Conservation (phyloP, 2,329 filamentous ascomycete species). For the Zalaria sp. region DNA sequence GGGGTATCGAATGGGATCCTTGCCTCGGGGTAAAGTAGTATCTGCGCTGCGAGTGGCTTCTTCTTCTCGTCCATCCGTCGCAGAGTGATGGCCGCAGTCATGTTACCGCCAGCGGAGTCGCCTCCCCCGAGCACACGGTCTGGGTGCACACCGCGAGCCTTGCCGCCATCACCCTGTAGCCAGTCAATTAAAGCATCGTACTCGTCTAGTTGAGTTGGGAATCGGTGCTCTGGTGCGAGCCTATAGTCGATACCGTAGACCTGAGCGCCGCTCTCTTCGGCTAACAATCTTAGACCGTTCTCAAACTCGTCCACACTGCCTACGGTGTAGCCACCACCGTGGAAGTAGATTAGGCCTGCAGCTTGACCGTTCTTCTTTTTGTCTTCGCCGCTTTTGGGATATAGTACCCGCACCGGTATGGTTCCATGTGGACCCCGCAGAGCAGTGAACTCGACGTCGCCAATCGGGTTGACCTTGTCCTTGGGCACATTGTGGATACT, state of each 20-base stretch:
- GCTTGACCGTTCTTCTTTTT: conserved; percentile 2
- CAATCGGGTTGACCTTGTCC: conserved; percentile 13
- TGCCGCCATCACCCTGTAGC: conserved; percentile 12
- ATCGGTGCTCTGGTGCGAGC: conserved; percentile 19
- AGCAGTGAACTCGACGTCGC: conserved; percentile 18
- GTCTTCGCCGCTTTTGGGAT: conserved; percentile 11
- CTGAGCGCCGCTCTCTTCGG: conserved; percentile 12
- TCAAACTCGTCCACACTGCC: conserved; percentile 25
- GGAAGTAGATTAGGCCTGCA: conserved; percentile 22
- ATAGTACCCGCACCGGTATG: conserved; percentile 20
- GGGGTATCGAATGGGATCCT: conserved; percentile 18
- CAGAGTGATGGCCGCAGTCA: conserved; percentile 19
- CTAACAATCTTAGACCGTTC: conserved; percentile 19
- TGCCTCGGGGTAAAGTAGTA: conserved; percentile 22
- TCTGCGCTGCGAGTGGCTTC: conserved; percentile 14
- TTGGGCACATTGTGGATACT: conserved; percentile 15
- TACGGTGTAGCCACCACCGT: conserved; percentile 24
- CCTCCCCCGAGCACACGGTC: conserved; percentile 18
- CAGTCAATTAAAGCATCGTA: conserved; percentile 18
- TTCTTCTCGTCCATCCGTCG: conserved; percentile 14
- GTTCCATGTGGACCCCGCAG: conserved; percentile 20
- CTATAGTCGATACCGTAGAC: conserved; percentile 22
- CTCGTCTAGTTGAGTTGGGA: conserved; percentile 20
- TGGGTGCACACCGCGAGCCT: conserved; percentile 13
- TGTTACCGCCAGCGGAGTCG: conserved; percentile 22